Base-by-base conservation (phyloP, 1,139 yeast genomes). In the Pichia sp. region DNA sequence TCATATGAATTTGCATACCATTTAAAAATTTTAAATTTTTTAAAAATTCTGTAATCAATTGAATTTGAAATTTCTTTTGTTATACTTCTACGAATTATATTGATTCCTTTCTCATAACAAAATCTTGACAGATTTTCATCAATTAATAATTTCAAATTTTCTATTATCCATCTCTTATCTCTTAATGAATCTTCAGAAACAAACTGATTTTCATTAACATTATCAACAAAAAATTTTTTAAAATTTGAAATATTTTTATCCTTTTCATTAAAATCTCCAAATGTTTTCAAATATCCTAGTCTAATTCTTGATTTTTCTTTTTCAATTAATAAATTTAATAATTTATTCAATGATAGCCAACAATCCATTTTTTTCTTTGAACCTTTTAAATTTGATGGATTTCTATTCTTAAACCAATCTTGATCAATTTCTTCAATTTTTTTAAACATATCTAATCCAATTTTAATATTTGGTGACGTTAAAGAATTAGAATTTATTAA, bases 1-100 rank as follows among this genome's bases (percentile, higher is more conserved):
- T 59, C 55, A 46, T 63, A 66, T 5, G 56, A 55, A 20, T 58
- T 59, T 2, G 66, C 64, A 14, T 54, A 49, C 47, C 52, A 50
- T 40, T 51, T 49, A 33, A 55, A 56, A 16, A 57, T 46, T 28
- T 49, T 52, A 30, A 53, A 54, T 24, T 50, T 52, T 8, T 49
- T 40, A 24, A 50, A 53, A 10, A 50, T 33, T 11, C 53, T 37
- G 13, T 41, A 37, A 42, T 57, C 61, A 15, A 21, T 24, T 6
- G 59, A 53, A 20, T 40, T 38, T 1, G 15, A 11, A 2, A 35
- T 36, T 1, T 26, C 16, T 20, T 31, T 40, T 7, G 29, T 24
- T 11, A 47, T 41, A 9, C 40, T 31, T 31, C 57, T 43, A 14
- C 41, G 41, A 4, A 53, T 38, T 5, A 61, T 37, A 8, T 56